Evolutionary conservation across 345 rosid genomes (phyloP).

Genomic region (Populus simonii): DNA sequence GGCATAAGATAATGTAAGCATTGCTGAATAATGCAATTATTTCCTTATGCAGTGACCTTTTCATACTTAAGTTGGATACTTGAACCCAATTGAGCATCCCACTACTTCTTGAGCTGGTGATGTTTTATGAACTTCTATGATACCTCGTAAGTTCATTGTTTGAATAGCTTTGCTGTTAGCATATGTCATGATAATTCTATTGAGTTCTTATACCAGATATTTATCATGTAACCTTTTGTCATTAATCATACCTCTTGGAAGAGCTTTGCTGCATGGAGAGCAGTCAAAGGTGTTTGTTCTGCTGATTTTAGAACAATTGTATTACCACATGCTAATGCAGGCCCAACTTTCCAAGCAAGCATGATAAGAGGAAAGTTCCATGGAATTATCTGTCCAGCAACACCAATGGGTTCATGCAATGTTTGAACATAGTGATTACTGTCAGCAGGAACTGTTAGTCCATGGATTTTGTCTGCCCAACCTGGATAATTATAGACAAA

Average conservation of each 20-base stretch:
- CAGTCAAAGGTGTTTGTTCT: slow-evolving; percentile 34
- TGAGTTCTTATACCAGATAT: not conserved
- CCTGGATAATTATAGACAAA: slow-evolving; percentile 34
- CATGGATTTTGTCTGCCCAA: slow-evolving; percentile 48
- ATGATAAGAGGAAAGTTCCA: slow-evolving; percentile 32
- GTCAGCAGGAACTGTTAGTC: slow-evolving; percentile 22
- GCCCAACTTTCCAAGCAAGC: slow-evolving; percentile 35
- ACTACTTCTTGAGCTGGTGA: not conserved
- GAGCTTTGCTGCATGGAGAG: slow-evolving; percentile 23
- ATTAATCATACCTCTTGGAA: slow-evolving; percentile 19
- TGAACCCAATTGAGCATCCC: too few relatives aligned
- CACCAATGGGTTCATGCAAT: slow-evolving; percentile 31
- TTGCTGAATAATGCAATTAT: not conserved
- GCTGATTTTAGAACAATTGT: slow-evolving; percentile 29
- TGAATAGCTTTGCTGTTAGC: not conserved
- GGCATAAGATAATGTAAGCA: not conserved
- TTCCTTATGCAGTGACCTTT: not conserved
- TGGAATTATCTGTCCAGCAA: slow-evolving; percentile 34
- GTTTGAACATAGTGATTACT: slow-evolving; percentile 18
- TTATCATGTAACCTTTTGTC: not conserved
- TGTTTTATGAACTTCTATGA: not conserved
- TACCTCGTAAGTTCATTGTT: not conserved
- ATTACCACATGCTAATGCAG: slow-evolving; percentile 30
- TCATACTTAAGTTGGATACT: too few relatives aligned
- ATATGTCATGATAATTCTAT: not conserved